Evolutionary conservation across 2,329 filamentous ascomycete genomes (phyloP), one percentile per base, ranked within the genome.

Genomic region (Gliomastix tumulicola): DNA sequence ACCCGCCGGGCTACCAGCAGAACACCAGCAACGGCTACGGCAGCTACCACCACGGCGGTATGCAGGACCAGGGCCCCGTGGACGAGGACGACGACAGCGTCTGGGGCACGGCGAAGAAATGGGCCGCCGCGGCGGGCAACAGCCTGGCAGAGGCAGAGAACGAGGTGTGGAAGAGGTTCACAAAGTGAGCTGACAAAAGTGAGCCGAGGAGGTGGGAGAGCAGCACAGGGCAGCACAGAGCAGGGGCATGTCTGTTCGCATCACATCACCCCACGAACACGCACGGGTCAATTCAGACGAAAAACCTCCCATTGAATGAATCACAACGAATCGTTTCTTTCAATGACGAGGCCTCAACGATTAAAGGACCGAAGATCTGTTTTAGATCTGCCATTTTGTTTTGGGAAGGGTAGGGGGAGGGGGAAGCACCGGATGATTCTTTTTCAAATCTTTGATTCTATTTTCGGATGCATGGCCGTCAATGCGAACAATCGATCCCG

Each of bases 141-240:
- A 74, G 68, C 51, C 55, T 82, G 20, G 71, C 68, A 8, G 71
- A 68, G 12, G 75, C 74, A 12, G 77, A 82, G 60, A 63, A 60
- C 35, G 74, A 79, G 55, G 68, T 82, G 18, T 82, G 77, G 77
- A 71, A 69, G 56, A 70, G 67, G 50, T 75, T 81, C 50, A 80
- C 76, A 57, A 77, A 75, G 57, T 13, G 25, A n/a, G n/a, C n/a
- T 13, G 25, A 16, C n/a, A 16, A 28, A 63, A 71, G 10, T 13
- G 17, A 28, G 17, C 13, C 25, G 17, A n/a, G n/a, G 25, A 15
- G 13, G 13, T 7, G 25, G 25, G n/a, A 28, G 25, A 16, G 25
- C 4, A 28, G 25, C 13, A 16, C 25, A 28, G 7, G 10, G 7
- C 10, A 28, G 25, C 13, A 9, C 25, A 28, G 25, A 16, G 25